phyloP scores from a whole-genome alignment of 1,284 basidiomycete genomes.

The Tausonia pullulans region DNA sequence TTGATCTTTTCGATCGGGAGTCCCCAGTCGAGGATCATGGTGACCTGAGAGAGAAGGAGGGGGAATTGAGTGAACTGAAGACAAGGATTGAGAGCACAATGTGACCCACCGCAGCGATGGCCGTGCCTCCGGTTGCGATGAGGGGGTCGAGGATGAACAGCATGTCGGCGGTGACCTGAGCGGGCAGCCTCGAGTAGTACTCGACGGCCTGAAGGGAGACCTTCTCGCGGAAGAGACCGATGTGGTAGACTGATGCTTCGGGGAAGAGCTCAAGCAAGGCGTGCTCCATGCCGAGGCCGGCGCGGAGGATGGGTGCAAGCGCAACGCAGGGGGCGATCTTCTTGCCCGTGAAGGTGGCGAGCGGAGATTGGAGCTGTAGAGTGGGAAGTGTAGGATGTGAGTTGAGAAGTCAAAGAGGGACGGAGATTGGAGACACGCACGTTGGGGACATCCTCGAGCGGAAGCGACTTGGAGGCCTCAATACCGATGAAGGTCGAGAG shows the following conservation, averaged over 20 bases:
- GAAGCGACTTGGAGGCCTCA: constrained; percentile 9
- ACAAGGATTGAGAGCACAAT: constrained; percentile 61
- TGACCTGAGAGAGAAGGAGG: background rate
- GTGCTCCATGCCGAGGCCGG: constrained; percentile 81
- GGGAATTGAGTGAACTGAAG: background rate
- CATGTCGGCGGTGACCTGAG: constrained; percentile 56
- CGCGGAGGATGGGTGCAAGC: constrained; percentile 72
- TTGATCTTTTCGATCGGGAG: constrained; percentile 47
- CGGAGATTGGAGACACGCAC: constrained; percentile 1
- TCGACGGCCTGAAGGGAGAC: constrained; percentile 79
- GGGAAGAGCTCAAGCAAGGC: constrained; percentile 66
- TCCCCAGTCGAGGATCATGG: constrained; percentile 13
- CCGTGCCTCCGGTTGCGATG: constrained; percentile 81
- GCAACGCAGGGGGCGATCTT: constrained; percentile 48
- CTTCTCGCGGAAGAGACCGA: constrained; percentile 75
- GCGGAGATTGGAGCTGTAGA: constrained; percentile 21
- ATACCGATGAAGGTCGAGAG: constrained; percentile 13
- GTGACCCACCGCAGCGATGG: constrained; percentile 65
- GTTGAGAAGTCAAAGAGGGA: constrained; percentile 4
- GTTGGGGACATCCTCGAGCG: constrained; percentile 10
- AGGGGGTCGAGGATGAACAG: constrained; percentile 75
- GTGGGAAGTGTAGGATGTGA: background rate
- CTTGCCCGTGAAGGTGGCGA: constrained; percentile 26
- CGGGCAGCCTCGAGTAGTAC: constrained; percentile 69
- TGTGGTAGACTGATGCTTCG: constrained; percentile 71